Conservation (phyloP, 2,329 filamentous ascomycete species). For the Trichothecium roseum region DNA sequence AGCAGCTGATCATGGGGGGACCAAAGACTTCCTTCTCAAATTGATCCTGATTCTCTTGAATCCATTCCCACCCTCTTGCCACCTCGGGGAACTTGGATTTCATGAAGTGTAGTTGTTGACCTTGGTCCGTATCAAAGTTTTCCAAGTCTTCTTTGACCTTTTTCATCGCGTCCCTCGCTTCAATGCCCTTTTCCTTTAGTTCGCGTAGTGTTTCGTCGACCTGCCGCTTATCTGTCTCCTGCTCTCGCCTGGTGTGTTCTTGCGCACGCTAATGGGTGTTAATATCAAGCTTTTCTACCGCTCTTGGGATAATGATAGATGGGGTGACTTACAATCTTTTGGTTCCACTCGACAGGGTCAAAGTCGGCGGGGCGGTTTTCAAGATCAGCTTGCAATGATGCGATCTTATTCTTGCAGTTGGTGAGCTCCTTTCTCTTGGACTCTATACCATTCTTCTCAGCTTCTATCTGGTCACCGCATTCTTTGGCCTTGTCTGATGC, state of each 20-base stretch:
- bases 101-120: conserved; percentile 62
- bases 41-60: conserved; percentile 55
- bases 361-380: conserved; percentile 56
- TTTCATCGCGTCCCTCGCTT: conserved; percentile 25
- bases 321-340: conserved; percentile 54
- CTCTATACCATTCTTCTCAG: conserved; percentile 38
- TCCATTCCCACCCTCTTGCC: conserved; percentile 68
- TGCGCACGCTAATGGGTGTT: too few relatives aligned
- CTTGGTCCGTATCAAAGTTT: conserved; percentile 61
- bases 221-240: conserved; percentile 30
- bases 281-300: too few relatives aligned
- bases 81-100: conserved; percentile 51
- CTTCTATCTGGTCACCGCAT: conserved; percentile 32
- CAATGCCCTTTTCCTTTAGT: conserved; percentile 28
- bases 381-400: conserved; percentile 49
- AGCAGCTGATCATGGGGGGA: conserved; percentile 71
- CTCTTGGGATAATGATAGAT: not conserved
- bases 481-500: conserved; percentile 30
- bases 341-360: conserved; percentile 60
- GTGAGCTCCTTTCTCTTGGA: conserved; percentile 41
- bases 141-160: conserved; percentile 38
- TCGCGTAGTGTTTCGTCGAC: conserved; percentile 27
- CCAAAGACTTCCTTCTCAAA: conserved; percentile 74
- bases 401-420: conserved; percentile 46
- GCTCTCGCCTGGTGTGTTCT: conserved; percentile 45